A percentile compares a stretch with the other conserved stretches of the same genome.
These are phyloP conservation scores for Claviceps purpurea DNA, from an alignment of 2,329 filamentous ascomycete genomes.

Conservation along the genomic window DNA sequence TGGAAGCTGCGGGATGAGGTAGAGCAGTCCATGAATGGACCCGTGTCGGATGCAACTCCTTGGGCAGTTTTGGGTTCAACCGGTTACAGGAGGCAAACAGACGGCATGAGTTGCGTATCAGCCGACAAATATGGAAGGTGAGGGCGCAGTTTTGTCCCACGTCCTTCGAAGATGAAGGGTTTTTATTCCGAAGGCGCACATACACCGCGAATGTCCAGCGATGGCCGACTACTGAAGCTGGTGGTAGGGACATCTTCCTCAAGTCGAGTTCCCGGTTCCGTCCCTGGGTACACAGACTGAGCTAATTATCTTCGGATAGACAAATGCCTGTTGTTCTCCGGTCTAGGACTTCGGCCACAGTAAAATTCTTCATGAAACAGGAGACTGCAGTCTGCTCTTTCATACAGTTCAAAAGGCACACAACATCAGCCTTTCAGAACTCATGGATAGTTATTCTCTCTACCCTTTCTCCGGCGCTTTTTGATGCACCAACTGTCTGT, in stretches of 20 bases:
- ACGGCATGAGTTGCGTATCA: neutral
- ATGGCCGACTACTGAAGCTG: neutral
- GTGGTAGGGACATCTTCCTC: neutral
- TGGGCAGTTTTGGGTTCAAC: conserved; percentile 5
- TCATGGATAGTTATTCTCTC: neutral
- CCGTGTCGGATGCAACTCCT: conserved; percentile 4
- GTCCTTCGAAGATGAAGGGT: neutral
- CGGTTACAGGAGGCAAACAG: conserved; percentile 6
- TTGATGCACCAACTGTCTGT: neutral
- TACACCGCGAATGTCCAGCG: conserved; percentile 1
- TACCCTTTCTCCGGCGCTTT: neutral
- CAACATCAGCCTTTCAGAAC: neutral
- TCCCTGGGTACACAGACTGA: neutral
- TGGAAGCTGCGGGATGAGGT: conserved; percentile 2
- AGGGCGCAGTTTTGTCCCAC: conserved; percentile 1
- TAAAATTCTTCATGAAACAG: neutral
- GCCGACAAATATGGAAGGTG: neutral
- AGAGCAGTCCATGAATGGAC: conserved; percentile 2
- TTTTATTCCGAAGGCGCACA: neutral
- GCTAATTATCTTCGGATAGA: neutral
- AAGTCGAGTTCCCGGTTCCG: neutral
- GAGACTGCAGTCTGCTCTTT: neutral
- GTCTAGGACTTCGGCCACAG: neutral
- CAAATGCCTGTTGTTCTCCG: neutral
- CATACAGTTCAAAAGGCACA: neutral